Evolutionary conservation across 257 asterid species (phyloP).

Genomic region (Apocynum venetum): DNA sequence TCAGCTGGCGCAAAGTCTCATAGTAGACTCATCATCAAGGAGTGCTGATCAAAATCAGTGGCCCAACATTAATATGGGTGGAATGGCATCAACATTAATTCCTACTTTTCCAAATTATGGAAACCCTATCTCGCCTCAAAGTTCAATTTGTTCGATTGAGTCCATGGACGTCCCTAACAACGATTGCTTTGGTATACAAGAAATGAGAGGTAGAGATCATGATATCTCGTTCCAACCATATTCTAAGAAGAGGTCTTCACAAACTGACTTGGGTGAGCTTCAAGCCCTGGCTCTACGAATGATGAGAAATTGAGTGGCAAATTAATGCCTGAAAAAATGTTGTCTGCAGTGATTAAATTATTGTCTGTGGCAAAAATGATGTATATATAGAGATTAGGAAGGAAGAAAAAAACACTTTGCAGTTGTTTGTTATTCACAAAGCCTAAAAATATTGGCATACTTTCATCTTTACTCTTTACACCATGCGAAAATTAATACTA

Average conservation of each 20-base stretch:
- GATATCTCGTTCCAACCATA: slow-evolving; percentile 18
- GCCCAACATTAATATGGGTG: slow-evolving; percentile 14
- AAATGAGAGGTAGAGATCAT: slow-evolving; percentile 37
- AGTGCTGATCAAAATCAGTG: slow-evolving; percentile 28
- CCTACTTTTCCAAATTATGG: slow-evolving; percentile 22
- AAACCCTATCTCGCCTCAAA: slow-evolving; percentile 55
- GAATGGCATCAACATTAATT: slow-evolving; percentile 27
- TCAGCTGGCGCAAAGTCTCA: slow-evolving; percentile 53
- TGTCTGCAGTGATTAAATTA: too few relatives aligned
- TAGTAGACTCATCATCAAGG: slow-evolving; percentile 35
- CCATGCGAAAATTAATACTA: too few relatives aligned
- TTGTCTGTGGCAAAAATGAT: too few relatives aligned
- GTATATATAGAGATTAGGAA: too few relatives aligned
- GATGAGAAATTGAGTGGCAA: slow-evolving; percentile 45
- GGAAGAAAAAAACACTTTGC: too few relatives aligned
- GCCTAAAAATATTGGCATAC: too few relatives aligned
- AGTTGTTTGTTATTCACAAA: too few relatives aligned
- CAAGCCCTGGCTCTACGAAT: slow-evolving; percentile 81
- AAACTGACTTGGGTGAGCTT: slow-evolving; percentile 70
- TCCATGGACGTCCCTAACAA: slow-evolving; percentile 38
- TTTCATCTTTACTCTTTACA: too few relatives aligned
- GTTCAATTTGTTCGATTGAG: slow-evolving; percentile 46
- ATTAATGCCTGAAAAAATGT: too few relatives aligned
- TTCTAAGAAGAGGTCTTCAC: slow-evolving; percentile 56
- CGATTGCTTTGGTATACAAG: slow-evolving; percentile 30